phyloP scores from a whole-genome alignment of 2,329 filamentous ascomycete genomes.

The Microcera coccophila region DNA sequence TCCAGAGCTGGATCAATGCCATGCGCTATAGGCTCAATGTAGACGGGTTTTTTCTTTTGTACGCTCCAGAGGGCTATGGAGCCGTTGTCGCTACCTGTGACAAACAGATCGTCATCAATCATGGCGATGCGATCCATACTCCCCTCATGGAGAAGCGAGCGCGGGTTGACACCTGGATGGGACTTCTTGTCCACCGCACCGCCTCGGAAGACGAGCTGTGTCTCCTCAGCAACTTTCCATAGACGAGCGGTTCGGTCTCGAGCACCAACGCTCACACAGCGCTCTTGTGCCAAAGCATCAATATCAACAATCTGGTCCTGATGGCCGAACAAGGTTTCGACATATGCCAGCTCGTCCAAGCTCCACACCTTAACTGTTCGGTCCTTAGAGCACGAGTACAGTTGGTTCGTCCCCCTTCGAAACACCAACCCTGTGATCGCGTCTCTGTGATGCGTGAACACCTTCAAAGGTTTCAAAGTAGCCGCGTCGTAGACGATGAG shows the following conservation, averaged over 20 bases:
- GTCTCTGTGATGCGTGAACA: conserved; percentile 90
- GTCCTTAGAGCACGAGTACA: conserved; percentile 88
- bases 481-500: conserved; percentile 85
- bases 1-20: conserved; percentile 71
- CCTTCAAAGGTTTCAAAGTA: conserved; percentile 71
- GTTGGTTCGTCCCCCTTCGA: conserved; percentile 79
- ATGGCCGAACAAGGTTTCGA: conserved; percentile 94
- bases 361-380: conserved; percentile 95
- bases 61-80: conserved; percentile 81
- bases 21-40: conserved; percentile 75
- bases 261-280: conserved; percentile 85
- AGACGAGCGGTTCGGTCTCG: conserved; percentile 86
- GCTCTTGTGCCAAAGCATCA: conserved; percentile 76
- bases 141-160: conserved; percentile 65
- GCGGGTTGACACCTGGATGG: conserved; percentile 40
- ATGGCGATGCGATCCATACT: conserved; percentile 90
- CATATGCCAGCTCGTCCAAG: conserved; percentile 84
- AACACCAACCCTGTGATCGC: conserved; percentile 82
- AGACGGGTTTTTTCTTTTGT: conserved; percentile 91
- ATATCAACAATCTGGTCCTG: conserved; percentile 87
- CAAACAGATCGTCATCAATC: conserved; percentile 81
- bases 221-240: conserved; percentile 96
- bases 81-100: conserved; percentile 92
- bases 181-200: conserved; percentile 61
- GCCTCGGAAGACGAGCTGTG: conserved; percentile 90